These are phyloP conservation scores for Orbilia brochopaga DNA, from an alignment of 2,329 filamentous ascomycete genomes.

Conservation along the genomic window DNA sequence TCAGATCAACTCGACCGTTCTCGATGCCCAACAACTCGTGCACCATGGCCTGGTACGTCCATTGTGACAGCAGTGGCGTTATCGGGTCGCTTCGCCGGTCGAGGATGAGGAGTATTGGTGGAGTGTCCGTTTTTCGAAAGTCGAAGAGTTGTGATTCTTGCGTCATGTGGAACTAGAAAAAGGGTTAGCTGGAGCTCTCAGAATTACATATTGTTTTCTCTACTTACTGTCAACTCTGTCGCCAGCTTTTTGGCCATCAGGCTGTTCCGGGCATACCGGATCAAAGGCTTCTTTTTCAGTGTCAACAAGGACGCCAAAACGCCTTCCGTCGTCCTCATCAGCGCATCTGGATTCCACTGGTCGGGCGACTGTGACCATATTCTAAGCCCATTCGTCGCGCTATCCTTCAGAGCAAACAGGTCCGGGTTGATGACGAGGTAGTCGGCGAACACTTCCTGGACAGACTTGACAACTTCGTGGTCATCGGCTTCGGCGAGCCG, in stretches of 20 bases:
- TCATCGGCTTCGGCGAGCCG: slow-evolving; percentile 94
- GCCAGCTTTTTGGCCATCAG: slow-evolving; percentile 89
- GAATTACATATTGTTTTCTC: background rate
- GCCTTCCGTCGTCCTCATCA: slow-evolving; percentile 86
- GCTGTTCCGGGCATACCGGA: slow-evolving; percentile 91
- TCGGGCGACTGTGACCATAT: slow-evolving; percentile 82
- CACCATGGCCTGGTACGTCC: slow-evolving; percentile 99
- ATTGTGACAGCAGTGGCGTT: slow-evolving; percentile 91
- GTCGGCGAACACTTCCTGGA: slow-evolving; percentile 96
- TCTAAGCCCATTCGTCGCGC: slow-evolving; percentile 57
- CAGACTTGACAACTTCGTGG: slow-evolving; percentile 90
- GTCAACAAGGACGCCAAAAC: slow-evolving; percentile 82
- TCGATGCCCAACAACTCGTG: slow-evolving; percentile 92
- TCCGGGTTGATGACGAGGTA: slow-evolving; percentile 95
- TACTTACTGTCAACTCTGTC: slow-evolving; percentile 70
- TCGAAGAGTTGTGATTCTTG: slow-evolving; percentile 97
- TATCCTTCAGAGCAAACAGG: slow-evolving; percentile 71
- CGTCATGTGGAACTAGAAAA: slow-evolving; percentile 79
- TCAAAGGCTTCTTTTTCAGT: slow-evolving; percentile 94
- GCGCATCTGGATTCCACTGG: slow-evolving; percentile 84
- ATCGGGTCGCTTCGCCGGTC: slow-evolving; percentile 94
- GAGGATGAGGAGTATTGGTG: slow-evolving; percentile 86
- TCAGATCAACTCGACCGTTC: slow-evolving; percentile 91
- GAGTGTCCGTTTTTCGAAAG: slow-evolving; percentile 91
- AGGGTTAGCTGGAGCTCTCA: background rate